phyloP scores from a whole-genome alignment of 331 rosid genomes.

The Pyracantha coccinea region DNA sequence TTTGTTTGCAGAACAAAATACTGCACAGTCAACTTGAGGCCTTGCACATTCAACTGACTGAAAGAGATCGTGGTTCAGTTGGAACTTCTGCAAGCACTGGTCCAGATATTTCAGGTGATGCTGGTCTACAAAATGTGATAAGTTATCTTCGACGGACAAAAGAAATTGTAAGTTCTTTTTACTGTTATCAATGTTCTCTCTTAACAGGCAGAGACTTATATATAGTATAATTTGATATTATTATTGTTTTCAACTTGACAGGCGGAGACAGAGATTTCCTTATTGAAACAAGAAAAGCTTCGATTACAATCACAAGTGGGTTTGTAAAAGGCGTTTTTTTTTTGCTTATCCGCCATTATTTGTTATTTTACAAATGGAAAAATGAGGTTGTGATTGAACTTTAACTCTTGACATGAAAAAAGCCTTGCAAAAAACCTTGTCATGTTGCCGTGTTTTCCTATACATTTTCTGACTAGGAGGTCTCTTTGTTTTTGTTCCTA shows the following conservation, averaged over 20 bases:
- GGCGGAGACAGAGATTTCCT: constrained; percentile 88
- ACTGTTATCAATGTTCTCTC: neutral
- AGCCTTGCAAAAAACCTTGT: no score
- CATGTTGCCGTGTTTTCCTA: no score
- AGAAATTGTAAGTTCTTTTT: constrained; percentile 63
- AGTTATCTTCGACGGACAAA: constrained; percentile 78
- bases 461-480: no score
- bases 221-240: neutral
- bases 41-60: constrained; percentile 78
- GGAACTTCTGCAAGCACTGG: constrained; percentile 49
- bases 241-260: constrained; percentile 25
- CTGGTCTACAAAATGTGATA: constrained; percentile 66
- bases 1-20: constrained; percentile 65
- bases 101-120: constrained; percentile 35
- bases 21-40: constrained; percentile 84
- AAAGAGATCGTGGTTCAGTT: constrained; percentile 65
- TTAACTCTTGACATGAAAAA: neutral
- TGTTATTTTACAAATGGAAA: neutral
- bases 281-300: constrained; percentile 75
- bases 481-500: neutral
- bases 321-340: neutral
- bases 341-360: neutral
- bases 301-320: constrained; percentile 80
- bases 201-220: neutral
- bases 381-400: neutral